Conservation (phyloP, 2,329 filamentous ascomycete species). For the Cordyceps javanica region DNA sequence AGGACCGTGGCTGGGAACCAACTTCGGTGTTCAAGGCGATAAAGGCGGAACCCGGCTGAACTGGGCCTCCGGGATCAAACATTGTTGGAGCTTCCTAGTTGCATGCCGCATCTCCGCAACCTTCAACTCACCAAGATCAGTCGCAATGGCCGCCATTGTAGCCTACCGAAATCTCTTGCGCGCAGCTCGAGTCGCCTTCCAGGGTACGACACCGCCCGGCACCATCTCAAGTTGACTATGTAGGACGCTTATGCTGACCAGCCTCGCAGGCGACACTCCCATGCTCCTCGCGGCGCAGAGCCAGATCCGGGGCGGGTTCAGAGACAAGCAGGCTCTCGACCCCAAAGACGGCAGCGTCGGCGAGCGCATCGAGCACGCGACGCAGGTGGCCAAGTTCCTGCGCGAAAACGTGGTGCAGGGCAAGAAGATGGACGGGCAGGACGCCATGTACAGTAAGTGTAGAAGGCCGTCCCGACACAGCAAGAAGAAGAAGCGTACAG, state of each 20-base stretch:
- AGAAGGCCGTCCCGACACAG: neutral
- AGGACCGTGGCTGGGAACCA: slow-evolving; percentile 5
- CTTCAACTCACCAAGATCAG: slow-evolving; percentile 8
- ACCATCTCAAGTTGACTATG: neutral
- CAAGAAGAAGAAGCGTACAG: no score
- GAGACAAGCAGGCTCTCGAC: slow-evolving; percentile 55
- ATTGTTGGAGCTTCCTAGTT: neutral
- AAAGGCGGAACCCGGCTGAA: slow-evolving; percentile 21
- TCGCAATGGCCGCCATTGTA: slow-evolving; percentile 57
- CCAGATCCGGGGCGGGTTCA: slow-evolving; percentile 70
- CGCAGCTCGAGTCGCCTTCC: slow-evolving; percentile 74
- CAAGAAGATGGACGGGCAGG: slow-evolving; percentile 36
- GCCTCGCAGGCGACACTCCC: slow-evolving; percentile 58
- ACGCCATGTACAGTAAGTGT: slow-evolving; percentile 52
- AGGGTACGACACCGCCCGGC: slow-evolving; percentile 47
- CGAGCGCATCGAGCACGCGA: slow-evolving; percentile 67
- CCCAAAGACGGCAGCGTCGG: slow-evolving; percentile 51
- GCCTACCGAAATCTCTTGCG: slow-evolving; percentile 81
- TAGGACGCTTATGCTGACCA: neutral
- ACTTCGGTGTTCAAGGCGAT: no score
- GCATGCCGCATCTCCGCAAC: neutral
- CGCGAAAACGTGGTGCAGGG: slow-evolving; percentile 87
- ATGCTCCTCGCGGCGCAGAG: slow-evolving; percentile 64
- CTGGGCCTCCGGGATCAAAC: slow-evolving; percentile 16
- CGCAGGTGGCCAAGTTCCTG: slow-evolving; percentile 75